Evolutionary conservation across 2,329 filamentous ascomycete species (phyloP).

Genomic region (Chrysoporthe cubensis): DNA sequence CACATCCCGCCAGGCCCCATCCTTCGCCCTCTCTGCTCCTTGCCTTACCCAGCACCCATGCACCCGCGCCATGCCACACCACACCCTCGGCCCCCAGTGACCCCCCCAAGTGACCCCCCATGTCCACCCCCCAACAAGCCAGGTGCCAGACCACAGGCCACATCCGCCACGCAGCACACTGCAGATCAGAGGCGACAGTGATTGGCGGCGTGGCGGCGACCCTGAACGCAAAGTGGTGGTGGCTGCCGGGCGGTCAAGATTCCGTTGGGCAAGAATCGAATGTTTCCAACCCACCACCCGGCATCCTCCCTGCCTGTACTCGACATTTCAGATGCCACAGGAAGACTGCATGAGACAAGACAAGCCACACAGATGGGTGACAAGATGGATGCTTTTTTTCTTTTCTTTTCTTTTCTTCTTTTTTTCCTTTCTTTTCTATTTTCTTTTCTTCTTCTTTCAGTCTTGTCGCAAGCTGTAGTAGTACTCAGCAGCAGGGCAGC

Average conservation of each 20-base stretch:
- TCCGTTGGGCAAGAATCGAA: constrained; percentile 16
- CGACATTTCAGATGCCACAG: not conserved
- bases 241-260: constrained; percentile 18
- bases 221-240: not conserved
- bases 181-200: constrained; percentile 20
- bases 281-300: constrained; percentile 16
- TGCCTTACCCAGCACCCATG: too few species aligned
- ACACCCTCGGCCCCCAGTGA: too few species aligned
- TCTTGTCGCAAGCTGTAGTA: too few species aligned
- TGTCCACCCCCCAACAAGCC: not conserved
- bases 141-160: not conserved
- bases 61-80: too few species aligned
- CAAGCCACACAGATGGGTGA: not conserved
- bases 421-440: too few species aligned
- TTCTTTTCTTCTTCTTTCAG: too few species aligned
- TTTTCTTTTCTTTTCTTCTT: too few species aligned
- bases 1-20: not conserved
- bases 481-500: too few species aligned
- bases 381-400: too few species aligned
- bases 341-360: not conserved
- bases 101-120: not conserved
- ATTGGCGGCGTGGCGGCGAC: constrained; percentile 24
- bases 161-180: not conserved
- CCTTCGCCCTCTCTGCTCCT: too few species aligned
- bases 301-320: constrained; percentile 12